Evolutionary conservation across 2,329 filamentous ascomycete species (phyloP), one percentile per base, ranked within the genome.

Genomic region (Fusarium citri): DNA sequence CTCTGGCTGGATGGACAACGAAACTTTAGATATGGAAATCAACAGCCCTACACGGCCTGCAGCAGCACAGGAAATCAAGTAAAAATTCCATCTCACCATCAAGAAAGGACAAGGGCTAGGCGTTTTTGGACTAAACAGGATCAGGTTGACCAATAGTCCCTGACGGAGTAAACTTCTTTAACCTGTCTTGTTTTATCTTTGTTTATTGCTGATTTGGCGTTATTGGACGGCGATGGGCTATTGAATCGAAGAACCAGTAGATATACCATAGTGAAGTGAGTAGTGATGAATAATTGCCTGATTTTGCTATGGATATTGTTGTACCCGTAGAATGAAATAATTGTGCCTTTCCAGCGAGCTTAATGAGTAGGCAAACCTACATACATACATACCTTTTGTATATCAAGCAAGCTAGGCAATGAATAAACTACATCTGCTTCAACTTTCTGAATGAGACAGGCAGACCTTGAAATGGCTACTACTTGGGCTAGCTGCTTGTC

Each of bases 1-100:
- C 55, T 79, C 79, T 18, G 78, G 77, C 16, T 80, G 79, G 79
- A 74, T 80, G 68, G 78, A 79, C 53, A 74, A 80, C 23, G 76
- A 76, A 43, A 50, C 72, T 18, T 61, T 74, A 41, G 75, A 76
- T n/a, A 62, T 72, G 49, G 74, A 73, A 41, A 66, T 66, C 15
- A 68, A 64, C 22, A 72, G 72, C 25, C 63, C 72, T 37, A 42
- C 67, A 18, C 59, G 54, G 14, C 55, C 51, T 20, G 37, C 63
- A 18, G 57, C 65, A 20, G 58, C 64, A 34, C 72, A 76, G 54
- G 61, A 74, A 56, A 72, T 75, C 40, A 74, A 72, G 31, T 76
- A 65, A 65, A 22, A 53, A 53, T 53, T 28, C 34, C 16, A 28
- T 25, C n/a, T 53, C 20, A 30, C 22, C 28, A 22, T 22, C 40